Base-by-base conservation (phyloP, 306 rosid species). In the Luffa acutangula region DNA sequence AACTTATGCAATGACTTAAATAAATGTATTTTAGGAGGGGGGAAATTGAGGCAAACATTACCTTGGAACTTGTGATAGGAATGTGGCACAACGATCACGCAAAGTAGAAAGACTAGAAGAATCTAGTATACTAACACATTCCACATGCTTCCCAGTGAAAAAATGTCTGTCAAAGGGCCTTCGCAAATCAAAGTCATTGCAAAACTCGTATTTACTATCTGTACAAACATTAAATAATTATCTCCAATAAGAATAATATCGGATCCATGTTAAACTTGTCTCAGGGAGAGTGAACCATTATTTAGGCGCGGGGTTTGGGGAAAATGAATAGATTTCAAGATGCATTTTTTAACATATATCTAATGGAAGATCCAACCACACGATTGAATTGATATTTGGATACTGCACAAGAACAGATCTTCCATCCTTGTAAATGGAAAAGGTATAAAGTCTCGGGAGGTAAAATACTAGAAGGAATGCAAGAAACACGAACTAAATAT, bases 101-200 rank as follows among this genome's bases (percentile, higher is more conserved):
- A 92, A 85, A 34, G 87, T 41, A 74, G 74, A 74, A 42, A 92
- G 90, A 89, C 82, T 85, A 18, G 89, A 78, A 83, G 89, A 87
- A 82, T 92, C 93, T 59, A 80, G 90, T 75, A 89, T 81, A 88
- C 95, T 87, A 79, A 91, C 81, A 82, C 95, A 94, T 64, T 89
- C 93, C 60, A 91, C 87, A 75, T 63, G 81, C 78, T 39, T 81
- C 78, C 93, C 89, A 14, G 80, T 85, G 17, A 86, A 81, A 87
- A 83, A 91, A 9, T 91, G 95, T 74, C 95, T 87, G 59, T 89
- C 97, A 79, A 92, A 78, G 46, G 97, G 97, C 84, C 89, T 92
- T 67, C 91, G 84, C 87, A 94, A 85, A 83, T 94, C 97, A 85
- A 92, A 92, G 65, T 92, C 93, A 78, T 86, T 87, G 88, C 98